Evolutionary conservation across 1,284 basidiomycete species (phyloP).

Genomic region (Cryptococcus amylolentus): DNA sequence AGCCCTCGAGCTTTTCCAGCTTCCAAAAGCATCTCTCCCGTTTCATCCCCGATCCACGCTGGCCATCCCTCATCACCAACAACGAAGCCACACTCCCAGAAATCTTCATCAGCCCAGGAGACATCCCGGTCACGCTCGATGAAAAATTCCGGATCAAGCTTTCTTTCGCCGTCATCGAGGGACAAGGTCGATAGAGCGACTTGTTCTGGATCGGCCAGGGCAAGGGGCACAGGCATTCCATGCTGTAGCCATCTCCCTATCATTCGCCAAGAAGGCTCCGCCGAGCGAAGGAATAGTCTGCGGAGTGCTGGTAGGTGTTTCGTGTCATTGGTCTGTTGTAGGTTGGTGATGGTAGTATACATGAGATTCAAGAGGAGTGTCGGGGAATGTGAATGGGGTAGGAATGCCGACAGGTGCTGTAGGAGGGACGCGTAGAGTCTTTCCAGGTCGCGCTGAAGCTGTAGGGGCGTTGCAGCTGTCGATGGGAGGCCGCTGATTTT

Average conservation of each 20-base stretch:
- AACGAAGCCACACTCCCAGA: conserved; percentile 72
- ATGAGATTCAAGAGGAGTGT: conserved; percentile 63
- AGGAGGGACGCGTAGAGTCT: conserved; percentile 52
- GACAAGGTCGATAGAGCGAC: neutral
- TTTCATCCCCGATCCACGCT: conserved; percentile 46
- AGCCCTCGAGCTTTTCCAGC: conserved; percentile 77
- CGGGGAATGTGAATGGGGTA: conserved; percentile 56
- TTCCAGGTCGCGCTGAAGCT: conserved; percentile 59
- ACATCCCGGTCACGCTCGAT: conserved; percentile 65
- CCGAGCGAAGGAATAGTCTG: conserved; percentile 61
- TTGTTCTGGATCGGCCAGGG: conserved; percentile 20
- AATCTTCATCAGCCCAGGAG: conserved; percentile 65
- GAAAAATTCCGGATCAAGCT: conserved; percentile 72
- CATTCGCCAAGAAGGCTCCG: conserved; percentile 70
- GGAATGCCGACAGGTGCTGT: conserved; percentile 47
- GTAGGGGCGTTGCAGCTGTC: conserved; percentile 63
- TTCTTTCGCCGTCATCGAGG: conserved; percentile 44
- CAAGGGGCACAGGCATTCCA: conserved; percentile 59
- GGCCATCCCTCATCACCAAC: conserved; percentile 53
- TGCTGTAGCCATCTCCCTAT: conserved; percentile 67
- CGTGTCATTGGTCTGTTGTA: conserved; percentile 50
- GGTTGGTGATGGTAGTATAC: conserved; percentile 54
- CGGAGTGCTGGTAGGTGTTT: conserved; percentile 49
- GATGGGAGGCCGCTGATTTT: too few relatives aligned
- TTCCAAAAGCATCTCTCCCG: conserved; percentile 60